Evolutionary conservation across 768 basidiomycete genomes (phyloP).

Genomic region (Holtermannia corniformis): DNA sequence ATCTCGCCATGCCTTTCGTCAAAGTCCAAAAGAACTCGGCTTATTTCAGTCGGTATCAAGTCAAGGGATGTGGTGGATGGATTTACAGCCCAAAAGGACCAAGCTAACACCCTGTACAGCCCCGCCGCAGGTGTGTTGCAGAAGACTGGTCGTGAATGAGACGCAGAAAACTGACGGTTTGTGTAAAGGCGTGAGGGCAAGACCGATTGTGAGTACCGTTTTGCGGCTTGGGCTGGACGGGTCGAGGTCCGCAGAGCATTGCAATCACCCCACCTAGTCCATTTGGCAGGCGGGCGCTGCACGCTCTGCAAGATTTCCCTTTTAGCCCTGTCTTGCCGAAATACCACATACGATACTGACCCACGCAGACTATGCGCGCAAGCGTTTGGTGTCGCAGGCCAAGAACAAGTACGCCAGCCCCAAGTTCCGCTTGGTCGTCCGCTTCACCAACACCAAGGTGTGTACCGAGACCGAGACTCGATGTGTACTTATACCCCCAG

Average conservation of each 20-base stretch:
- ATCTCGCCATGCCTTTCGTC: constrained; percentile 73
- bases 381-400: constrained; percentile 91
- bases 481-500: too few species aligned
- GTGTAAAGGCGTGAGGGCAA: constrained; percentile 84
- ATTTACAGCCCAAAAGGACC: too few species aligned
- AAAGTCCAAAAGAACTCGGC: constrained; percentile 93
- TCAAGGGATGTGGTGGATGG: background rate
- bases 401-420: constrained; percentile 68
- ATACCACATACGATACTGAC: too few species aligned
- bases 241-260: too few species aligned
- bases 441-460: constrained; percentile 99
- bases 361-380: constrained; percentile 98
- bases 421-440: constrained; percentile 66
- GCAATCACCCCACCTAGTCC: too few species aligned
- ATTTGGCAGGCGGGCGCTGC: too few species aligned
- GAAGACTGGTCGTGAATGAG: background rate
- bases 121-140: background rate
- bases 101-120: too few species aligned
- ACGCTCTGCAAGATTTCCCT: too few species aligned
- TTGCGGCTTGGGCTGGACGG: too few species aligned
- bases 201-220: too few species aligned
- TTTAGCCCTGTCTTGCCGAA: too few species aligned
- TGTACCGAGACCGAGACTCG: too few species aligned
- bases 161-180: background rate
- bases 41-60: constrained; percentile 60